These are phyloP conservation scores for Thelephora ganbajun DNA, from an alignment of 768 basidiomycete genomes.

Conservation along the genomic window DNA sequence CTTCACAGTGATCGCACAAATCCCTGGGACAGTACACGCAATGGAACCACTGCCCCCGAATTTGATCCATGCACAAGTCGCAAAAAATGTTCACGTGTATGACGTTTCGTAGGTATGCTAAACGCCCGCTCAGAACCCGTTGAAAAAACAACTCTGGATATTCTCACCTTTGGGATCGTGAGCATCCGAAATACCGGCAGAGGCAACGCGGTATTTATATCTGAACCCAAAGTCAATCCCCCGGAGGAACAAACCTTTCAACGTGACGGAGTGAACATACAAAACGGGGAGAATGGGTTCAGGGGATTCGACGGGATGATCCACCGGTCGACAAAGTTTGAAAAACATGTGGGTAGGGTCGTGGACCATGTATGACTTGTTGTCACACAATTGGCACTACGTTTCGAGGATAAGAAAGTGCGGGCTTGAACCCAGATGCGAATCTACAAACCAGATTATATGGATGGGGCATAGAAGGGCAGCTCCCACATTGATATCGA, in stretches of 20 bases:
- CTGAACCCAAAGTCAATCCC: constrained; percentile 22
- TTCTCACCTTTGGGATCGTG: constrained; percentile 43
- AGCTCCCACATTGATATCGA: constrained; percentile 85
- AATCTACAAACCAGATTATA: constrained; percentile 55
- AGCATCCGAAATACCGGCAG: constrained; percentile 24
- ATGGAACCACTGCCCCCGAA: constrained; percentile 81
- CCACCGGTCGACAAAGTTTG: constrained; percentile 71
- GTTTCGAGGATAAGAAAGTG: constrained; percentile 1
- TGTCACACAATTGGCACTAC: constrained; percentile 75
- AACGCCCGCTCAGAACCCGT: not conserved
- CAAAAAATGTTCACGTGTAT: constrained; percentile 61
- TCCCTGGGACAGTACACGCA: constrained; percentile 84
- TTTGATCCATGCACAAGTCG: constrained; percentile 73
- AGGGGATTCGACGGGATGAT: constrained; percentile 38
- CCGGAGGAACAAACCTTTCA: not conserved
- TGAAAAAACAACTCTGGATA: not conserved
- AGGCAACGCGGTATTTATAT: constrained; percentile 51
- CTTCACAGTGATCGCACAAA: constrained; percentile 76
- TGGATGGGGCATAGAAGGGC: constrained; percentile 55
- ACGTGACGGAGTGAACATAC: constrained; percentile 33
- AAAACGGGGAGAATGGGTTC: constrained; percentile 56
- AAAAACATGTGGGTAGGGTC: constrained; percentile 81
- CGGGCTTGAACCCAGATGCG: not conserved
- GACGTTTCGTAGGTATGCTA: constrained; percentile 52
- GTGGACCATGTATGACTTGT: constrained; percentile 62